A percentile compares a stretch with the other conserved stretches of the same genome.
Conservation (phyloP, 2,329 filamentous ascomycete genomes). For the Trichoderma endophyticum region DNA sequence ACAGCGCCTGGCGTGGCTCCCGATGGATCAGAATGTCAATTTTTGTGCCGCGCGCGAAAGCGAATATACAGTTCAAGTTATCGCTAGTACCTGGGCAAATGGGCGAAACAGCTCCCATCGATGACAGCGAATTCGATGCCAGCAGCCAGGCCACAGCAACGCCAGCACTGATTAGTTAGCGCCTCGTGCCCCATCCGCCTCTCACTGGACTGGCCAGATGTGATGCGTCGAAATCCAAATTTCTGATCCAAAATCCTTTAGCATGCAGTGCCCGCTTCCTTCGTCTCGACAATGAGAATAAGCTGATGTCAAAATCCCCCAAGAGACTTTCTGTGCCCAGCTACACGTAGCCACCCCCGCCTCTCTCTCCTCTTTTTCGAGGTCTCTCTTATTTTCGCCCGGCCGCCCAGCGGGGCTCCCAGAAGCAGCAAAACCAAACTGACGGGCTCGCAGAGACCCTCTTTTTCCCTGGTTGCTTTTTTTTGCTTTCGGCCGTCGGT, state of each 20-base stretch:
- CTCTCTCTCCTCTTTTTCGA: neutral
- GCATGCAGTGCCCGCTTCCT: neutral
- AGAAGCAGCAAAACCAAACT: neutral
- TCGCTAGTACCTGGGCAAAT: neutral
- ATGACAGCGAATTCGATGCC: neutral
- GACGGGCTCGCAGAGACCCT: neutral
- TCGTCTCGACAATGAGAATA: neutral
- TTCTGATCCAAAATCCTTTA: neutral
- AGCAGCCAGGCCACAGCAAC: neutral
- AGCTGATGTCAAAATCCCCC: neutral
- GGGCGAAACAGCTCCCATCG: neutral
- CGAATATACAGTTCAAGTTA: neutral
- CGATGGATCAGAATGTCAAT: neutral
- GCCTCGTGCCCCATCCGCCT: neutral
- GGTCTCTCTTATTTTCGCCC: neutral
- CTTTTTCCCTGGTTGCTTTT: neutral
- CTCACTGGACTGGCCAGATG: neutral
- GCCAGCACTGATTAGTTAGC: neutral
- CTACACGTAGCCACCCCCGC: neutral
- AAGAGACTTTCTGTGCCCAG: neutral
- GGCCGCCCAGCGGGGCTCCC: neutral
- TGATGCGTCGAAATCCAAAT: neutral
- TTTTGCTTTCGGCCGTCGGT: neutral
- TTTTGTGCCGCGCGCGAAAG: neutral
- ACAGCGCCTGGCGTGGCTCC: neutral